A percentile compares a stretch with the other conserved stretches of the same genome.
phyloP scores from a whole-genome alignment of 2,329 filamentous ascomycete genomes.

The Diaporthe citriasiana region DNA sequence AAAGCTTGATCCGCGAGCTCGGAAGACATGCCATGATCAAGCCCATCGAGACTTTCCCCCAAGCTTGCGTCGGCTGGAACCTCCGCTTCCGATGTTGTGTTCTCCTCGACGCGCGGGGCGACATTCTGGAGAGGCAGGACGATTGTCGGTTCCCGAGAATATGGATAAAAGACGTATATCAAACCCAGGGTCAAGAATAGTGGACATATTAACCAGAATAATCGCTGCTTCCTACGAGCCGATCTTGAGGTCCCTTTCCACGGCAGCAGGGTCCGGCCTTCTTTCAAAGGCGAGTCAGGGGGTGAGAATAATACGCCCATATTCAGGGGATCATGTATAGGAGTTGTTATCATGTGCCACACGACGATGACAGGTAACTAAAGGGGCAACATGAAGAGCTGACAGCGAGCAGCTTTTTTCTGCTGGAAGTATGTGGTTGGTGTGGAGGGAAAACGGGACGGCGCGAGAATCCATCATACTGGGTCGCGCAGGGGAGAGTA shows the following conservation, averaged over 20 bases:
- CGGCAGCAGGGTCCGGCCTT: conserved; percentile 30
- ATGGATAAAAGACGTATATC: background rate
- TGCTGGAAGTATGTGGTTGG: background rate
- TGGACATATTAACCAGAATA: conserved; percentile 15
- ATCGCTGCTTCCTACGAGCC: conserved; percentile 1
- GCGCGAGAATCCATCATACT: conserved; percentile 14
- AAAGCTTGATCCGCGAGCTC: background rate
- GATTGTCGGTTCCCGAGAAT: background rate
- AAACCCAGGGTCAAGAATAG: conserved; percentile 2
- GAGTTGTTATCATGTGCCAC: background rate
- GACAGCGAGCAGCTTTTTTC: background rate
- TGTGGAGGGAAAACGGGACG: background rate
- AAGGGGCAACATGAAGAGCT: conserved; percentile 15
- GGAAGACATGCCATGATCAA: background rate
- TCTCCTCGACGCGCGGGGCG: background rate
- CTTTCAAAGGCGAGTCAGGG: conserved; percentile 31
- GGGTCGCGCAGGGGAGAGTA: background rate
- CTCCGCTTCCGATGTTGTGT: background rate
- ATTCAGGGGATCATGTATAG: background rate
- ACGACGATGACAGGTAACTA: background rate
- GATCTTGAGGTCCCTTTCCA: conserved; percentile 9
- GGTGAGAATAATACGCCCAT: conserved; percentile 32
- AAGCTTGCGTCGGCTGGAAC: background rate
- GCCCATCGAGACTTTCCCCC: background rate
- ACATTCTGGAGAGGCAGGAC: background rate